Evolutionary conservation across 805 yeast genomes (phyloP).

Genomic region (Starmerella stellata): DNA sequence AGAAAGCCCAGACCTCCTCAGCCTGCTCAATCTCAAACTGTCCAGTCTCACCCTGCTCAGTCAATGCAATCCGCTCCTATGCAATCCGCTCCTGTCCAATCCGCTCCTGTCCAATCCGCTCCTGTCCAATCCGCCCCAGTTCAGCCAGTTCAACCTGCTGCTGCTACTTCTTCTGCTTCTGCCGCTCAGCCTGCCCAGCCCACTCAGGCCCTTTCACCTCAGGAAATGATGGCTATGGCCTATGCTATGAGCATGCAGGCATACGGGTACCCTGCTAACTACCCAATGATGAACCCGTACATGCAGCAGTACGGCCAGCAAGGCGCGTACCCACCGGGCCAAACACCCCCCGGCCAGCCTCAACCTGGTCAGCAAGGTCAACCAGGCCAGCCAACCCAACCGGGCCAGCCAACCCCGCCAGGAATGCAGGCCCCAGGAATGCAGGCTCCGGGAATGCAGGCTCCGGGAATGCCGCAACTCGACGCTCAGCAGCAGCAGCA

Average conservation of each 20-base stretch:
- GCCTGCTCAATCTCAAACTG: neutral
- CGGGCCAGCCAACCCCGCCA: neutral
- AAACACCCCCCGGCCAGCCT: neutral
- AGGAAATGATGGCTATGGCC: neutral
- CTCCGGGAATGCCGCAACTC: neutral
- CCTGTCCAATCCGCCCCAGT: neutral
- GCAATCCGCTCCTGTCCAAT: neutral
- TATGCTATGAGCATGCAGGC: neutral
- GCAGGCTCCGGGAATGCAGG: neutral
- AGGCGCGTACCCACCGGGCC: neutral
- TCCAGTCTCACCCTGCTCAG: neutral
- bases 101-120: neutral
- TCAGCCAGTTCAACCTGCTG: neutral
- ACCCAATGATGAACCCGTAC: conserved; percentile 1
- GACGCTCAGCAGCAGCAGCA: no score
- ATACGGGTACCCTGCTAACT: neutral
- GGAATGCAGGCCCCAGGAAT: neutral
- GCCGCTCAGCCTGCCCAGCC: neutral
- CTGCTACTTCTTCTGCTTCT: neutral
- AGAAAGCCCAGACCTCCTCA: no score
- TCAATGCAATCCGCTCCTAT: neutral
- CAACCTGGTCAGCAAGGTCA: neutral
- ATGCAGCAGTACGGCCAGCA: no score
- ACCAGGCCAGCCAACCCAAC: neutral
- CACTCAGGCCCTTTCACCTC: neutral